phyloP scores from a whole-genome alignment of 1,284 basidiomycete genomes.

The Exobasidium cylindrosporum region DNA sequence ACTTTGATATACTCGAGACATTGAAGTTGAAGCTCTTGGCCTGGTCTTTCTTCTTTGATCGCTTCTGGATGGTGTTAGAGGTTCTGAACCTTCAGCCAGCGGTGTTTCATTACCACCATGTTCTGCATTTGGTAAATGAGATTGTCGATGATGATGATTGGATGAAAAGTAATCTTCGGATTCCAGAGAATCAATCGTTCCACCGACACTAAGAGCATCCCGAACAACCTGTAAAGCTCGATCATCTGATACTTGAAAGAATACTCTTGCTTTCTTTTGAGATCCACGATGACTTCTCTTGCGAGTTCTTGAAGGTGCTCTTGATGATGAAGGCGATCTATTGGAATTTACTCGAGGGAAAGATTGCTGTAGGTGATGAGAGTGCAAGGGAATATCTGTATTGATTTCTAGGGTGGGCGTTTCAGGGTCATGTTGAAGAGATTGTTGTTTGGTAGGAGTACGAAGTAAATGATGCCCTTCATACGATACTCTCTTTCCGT shows the following conservation, averaged over 20 bases:
- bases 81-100: neutral
- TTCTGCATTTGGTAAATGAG: neutral
- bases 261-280: constrained; percentile 29
- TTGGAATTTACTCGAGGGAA: neutral
- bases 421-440: constrained; percentile 1
- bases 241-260: constrained; percentile 38
- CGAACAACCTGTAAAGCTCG: constrained; percentile 40
- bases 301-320: constrained; percentile 29
- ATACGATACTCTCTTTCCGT: neutral
- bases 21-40: neutral
- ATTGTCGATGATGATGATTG: neutral
- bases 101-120: neutral
- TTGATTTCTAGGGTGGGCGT: constrained; percentile 18
- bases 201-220: constrained; percentile 44
- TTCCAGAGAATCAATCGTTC: constrained; percentile 28
- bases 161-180: constrained; percentile 9
- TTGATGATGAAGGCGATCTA: constrained; percentile 18
- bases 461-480: too few relatives aligned
- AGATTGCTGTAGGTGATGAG: neutral
- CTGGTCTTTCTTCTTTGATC: constrained; percentile 4
- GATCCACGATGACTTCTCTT: constrained; percentile 18
- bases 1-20: neutral
- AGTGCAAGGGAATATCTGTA: constrained; percentile 25
- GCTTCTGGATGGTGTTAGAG: neutral
- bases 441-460: neutral